These are phyloP conservation scores for Scheffersomyces titani DNA, from an alignment of 1,139 yeast species.

Conservation along the genomic window DNA sequence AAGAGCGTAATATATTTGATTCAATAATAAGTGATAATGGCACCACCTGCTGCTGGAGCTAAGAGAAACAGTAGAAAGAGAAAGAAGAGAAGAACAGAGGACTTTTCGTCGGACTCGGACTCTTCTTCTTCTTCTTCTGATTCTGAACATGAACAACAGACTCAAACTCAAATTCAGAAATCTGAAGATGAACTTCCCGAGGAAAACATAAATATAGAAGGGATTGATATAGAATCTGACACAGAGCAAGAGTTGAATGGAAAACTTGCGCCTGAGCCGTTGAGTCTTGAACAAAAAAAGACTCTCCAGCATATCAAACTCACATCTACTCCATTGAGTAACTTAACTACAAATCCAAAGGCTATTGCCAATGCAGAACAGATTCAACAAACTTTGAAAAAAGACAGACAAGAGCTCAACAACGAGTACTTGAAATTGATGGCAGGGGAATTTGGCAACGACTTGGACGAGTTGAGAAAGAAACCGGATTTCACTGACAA, in stretches of 20 bases:
- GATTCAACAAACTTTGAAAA: constrained; percentile 22
- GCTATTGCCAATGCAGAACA: constrained; percentile 21
- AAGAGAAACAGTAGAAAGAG: constrained; percentile 45
- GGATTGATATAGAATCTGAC: constrained; percentile 40
- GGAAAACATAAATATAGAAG: constrained; percentile 28
- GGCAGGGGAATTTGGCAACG: constrained; percentile 63
- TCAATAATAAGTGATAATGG: background rate
- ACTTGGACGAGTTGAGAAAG: constrained; percentile 60
- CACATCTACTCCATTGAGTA: constrained; percentile 25
- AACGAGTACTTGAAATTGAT: constrained; percentile 56
- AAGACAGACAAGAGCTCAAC: constrained; percentile 44
- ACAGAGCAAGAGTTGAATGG: constrained; percentile 24
- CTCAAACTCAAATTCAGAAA: constrained; percentile 10
- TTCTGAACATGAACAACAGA: constrained; percentile 10
- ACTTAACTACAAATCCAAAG: constrained; percentile 16
- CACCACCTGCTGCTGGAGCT: background rate
- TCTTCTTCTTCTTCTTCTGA: constrained; percentile 44
- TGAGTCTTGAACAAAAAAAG: constrained; percentile 23
- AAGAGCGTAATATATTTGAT: background rate
- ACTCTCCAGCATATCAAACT: constrained; percentile 27
- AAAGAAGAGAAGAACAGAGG: constrained; percentile 82
- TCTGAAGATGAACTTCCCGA: constrained; percentile 4
- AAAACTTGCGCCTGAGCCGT: constrained; percentile 15
- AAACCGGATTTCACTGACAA: constrained; percentile 64
- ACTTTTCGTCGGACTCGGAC: constrained; percentile 46